Evolutionary conservation across 1,284 basidiomycete genomes (phyloP), one percentile per base, ranked within the genome.

Genomic region (Boletus semigastroideus): DNA sequence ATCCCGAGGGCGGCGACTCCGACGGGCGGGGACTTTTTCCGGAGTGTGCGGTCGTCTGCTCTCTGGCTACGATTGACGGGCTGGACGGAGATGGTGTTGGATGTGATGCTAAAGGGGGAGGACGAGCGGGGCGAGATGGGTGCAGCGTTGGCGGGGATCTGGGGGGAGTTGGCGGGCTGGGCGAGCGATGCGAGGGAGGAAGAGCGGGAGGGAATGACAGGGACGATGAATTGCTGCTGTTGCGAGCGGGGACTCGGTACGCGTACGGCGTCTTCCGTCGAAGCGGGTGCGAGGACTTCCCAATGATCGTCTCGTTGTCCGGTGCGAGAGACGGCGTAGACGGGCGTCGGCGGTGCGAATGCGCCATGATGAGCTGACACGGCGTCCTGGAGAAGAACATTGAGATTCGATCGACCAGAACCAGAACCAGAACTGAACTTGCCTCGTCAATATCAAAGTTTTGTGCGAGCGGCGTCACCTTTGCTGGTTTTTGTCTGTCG

Each of bases 1-100:
- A 86, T 84, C 19, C 77, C 78, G 19, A 84, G 64, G 1, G 80
- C 81, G 8, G 74, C 65, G 6, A 66, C 64, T 3, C 59, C 61
- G 20, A 42, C 53, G 19, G 53, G 65, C 1, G 66, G 67, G 0
- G 66, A 61, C 54, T 68, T 74, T 63, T 72, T 75, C 46, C 68
- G 47, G 43, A 61, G 22, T 46, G 49, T 27, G 51, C 63, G 52
- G 46, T 61, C 57, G 20, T 71, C 67, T 16, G 42, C 11, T 16
- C 52, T 48, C 43, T 56, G 61, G 22, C 28, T 52, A 42, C 67
- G 62, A 2, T 52, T 27, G 1, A 36, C 19, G 30, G 25, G 36
- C 7, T 60, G 52, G 0, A 42, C 28, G 31, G 63, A 13, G 40
- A 54, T 38, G 3, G 58, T 16, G 9, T 51, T 59, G 0, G 64